Base-by-base conservation (phyloP, 768 basidiomycete species). In the Clitopilus hobsonii region DNA sequence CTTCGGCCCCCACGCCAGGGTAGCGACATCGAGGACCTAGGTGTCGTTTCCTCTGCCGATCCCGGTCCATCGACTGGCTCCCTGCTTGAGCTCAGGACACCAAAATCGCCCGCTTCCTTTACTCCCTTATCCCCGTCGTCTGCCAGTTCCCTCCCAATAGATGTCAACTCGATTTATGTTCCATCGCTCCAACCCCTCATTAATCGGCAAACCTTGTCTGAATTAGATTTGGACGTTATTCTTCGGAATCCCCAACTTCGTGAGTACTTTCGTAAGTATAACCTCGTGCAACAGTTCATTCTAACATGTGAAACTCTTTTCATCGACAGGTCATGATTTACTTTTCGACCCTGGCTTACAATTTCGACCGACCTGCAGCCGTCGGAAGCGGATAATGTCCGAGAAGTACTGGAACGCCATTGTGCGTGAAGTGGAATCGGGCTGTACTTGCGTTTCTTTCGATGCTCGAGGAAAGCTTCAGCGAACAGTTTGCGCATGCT, bases 181-280 rank as follows among this genome's bases (percentile, higher is more conserved):
- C 91, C 90, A 6, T 75, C 88, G 29, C 71, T 81, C 38, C 75
- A 78, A 27, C 92, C 94, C 0, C 80, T 88, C 38, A 90, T 96
- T 66, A 94, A 91, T 63, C 80, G 89, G 32, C 82, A 85, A 41
- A 92, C 91, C 1, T 77, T 97, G 61, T 85, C 84, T 63, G 91
- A 94, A 65, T 76, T 97, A 51, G 93, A 97, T 67, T 74, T 96
- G 18, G 82, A 87, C 55, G 83, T 87, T 52, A 94, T 96, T 62
- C 77, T 96, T 54, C 83, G 89, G 49, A 94, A 94, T 68, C 91
- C 92, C 22, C 92, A 94, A 66, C 86, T 96, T 56, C 89, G 94
- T 91, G 72, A 74, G 86, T 87, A 20, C 38, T 52, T 62, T 47
- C 52, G 50, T 58, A 59, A 58, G 55, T 57, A 59, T 56, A 54